A percentile compares a stretch with the other conserved stretches of the same genome.
These are phyloP conservation scores for Croton setiger DNA, from an alignment of 441 rosid genomes.

Conservation along the genomic window DNA sequence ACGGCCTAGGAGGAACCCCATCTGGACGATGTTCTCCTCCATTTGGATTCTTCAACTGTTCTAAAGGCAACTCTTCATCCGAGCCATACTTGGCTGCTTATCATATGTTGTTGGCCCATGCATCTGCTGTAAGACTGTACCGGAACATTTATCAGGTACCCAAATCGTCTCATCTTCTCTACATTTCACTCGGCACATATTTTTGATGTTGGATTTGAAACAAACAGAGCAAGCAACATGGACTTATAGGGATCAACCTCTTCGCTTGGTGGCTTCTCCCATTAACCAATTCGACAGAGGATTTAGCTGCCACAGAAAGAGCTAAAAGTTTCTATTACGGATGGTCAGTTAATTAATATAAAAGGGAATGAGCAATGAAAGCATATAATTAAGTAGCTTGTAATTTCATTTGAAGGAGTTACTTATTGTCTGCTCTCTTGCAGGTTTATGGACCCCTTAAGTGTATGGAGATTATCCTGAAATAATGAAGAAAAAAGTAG, in stretches of 20 bases:
- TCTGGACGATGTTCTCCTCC: slow-evolving; percentile 50
- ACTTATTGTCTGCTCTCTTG: neutral
- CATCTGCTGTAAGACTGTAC: slow-evolving; percentile 52
- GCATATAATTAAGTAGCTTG: no score
- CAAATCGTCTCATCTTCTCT: neutral
- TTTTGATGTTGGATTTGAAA: neutral
- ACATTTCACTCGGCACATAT: neutral
- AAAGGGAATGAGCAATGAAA: neutral
- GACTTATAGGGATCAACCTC: slow-evolving; percentile 45
- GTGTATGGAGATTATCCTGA: slow-evolving; percentile 68
- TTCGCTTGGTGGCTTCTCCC: slow-evolving; percentile 35
- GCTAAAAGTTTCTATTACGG: slow-evolving; percentile 42
- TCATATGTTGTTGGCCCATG: slow-evolving; percentile 63
- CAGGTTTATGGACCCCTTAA: slow-evolving; percentile 56
- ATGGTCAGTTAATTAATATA: slow-evolving; percentile 50
- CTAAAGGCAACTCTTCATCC: slow-evolving; percentile 50
- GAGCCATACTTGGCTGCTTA: slow-evolving; percentile 65
- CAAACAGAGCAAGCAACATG: slow-evolving; percentile 52
- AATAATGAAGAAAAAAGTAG: slow-evolving; percentile 47
- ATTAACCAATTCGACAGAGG: slow-evolving; percentile 40
- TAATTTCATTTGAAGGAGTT: neutral
- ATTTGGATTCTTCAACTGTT: slow-evolving; percentile 31
- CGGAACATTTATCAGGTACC: slow-evolving; percentile 37
- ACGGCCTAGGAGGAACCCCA: slow-evolving; percentile 40
- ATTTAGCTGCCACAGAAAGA: slow-evolving; percentile 49